Percentiles rank a stretch among this genome's conserved stretches.
Conservation (phyloP, 495 filamentous ascomycete genomes). For the Aspergillus kassunensis region DNA sequence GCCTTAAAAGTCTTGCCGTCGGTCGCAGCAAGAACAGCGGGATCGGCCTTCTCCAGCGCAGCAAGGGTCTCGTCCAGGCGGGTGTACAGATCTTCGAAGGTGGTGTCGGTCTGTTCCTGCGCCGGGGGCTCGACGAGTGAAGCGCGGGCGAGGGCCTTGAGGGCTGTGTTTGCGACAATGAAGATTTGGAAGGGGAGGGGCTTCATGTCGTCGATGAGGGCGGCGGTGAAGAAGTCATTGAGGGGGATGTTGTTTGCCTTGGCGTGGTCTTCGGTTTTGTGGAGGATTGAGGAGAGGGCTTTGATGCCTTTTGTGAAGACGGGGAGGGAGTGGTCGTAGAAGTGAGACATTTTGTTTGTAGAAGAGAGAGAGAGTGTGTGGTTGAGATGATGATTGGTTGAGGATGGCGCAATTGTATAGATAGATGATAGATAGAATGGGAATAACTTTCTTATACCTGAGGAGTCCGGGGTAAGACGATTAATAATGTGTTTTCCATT, state of each 20-base stretch:
- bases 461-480: too few relatives aligned
- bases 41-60: constrained; percentile 31
- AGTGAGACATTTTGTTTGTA: constrained; percentile 13
- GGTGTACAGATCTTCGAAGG: constrained; percentile 36
- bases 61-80: constrained; percentile 38
- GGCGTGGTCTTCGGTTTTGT: constrained; percentile 19
- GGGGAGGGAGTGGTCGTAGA: constrained; percentile 18
- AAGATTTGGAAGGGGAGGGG: constrained; percentile 45
- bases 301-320: constrained; percentile 18
- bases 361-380: not conserved
- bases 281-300: constrained; percentile 16
- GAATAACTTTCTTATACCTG: too few relatives aligned
- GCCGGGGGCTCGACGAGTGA: constrained; percentile 19
- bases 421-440: too few relatives aligned
- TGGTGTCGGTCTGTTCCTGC: constrained; percentile 32
- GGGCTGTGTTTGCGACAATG: constrained; percentile 26
- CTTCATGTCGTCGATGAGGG: constrained; percentile 41
- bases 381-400: not conserved
- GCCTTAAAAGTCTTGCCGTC: constrained; percentile 28
- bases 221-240: constrained; percentile 8
- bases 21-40: constrained; percentile 31
- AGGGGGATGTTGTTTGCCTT: constrained; percentile 14
- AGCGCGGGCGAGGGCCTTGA: constrained; percentile 25
- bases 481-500: too few relatives aligned
- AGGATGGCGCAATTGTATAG: not conserved